phyloP scores from a whole-genome alignment of 192 early-diverging fungal species.

The Kappamyces sp. region DNA sequence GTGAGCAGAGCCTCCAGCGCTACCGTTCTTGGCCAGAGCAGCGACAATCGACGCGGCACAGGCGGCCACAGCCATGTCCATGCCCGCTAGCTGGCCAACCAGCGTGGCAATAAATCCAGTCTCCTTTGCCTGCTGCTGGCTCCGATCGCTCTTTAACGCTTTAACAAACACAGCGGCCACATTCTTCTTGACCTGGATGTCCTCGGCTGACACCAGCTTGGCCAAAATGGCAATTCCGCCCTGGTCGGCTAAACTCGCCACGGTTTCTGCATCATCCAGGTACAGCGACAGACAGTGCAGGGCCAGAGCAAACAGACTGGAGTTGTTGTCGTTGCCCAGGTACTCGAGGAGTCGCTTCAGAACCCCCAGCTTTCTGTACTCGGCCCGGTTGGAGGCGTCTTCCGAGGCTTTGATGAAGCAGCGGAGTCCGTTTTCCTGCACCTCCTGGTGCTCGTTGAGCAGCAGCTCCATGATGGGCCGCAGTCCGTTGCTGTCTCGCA shows the following conservation, averaged over 20 bases:
- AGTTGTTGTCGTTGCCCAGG: slow-evolving; percentile 26
- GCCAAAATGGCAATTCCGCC: slow-evolving; percentile 31
- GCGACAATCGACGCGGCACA: slow-evolving; percentile 40
- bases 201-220: slow-evolving; percentile 33
- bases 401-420: slow-evolving; percentile 38
- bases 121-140: slow-evolving; percentile 34
- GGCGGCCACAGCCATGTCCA: slow-evolving; percentile 28
- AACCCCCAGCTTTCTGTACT: slow-evolving; percentile 41
- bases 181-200: slow-evolving; percentile 27
- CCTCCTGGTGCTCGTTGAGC: slow-evolving; percentile 39
- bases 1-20: slow-evolving; percentile 2
- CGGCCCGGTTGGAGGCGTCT: slow-evolving; percentile 40
- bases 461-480: slow-evolving; percentile 39
- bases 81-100: slow-evolving; percentile 21
- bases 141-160: slow-evolving; percentile 30
- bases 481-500: slow-evolving; percentile 42
- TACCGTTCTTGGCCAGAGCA: slow-evolving; percentile 40
- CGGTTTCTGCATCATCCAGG: slow-evolving; percentile 46
- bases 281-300: slow-evolving; percentile 39
- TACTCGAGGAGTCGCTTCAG: slow-evolving; percentile 40
- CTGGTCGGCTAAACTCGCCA: slow-evolving; percentile 29
- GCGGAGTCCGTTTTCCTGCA: slow-evolving; percentile 43
- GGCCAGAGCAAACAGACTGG: slow-evolving; percentile 37
- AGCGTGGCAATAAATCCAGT: slow-evolving; percentile 32
- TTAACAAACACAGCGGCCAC: slow-evolving; percentile 29